These are phyloP conservation scores for Diaporthe longicolla DNA, from an alignment of 2,329 filamentous ascomycete species.

Conservation along the genomic window DNA sequence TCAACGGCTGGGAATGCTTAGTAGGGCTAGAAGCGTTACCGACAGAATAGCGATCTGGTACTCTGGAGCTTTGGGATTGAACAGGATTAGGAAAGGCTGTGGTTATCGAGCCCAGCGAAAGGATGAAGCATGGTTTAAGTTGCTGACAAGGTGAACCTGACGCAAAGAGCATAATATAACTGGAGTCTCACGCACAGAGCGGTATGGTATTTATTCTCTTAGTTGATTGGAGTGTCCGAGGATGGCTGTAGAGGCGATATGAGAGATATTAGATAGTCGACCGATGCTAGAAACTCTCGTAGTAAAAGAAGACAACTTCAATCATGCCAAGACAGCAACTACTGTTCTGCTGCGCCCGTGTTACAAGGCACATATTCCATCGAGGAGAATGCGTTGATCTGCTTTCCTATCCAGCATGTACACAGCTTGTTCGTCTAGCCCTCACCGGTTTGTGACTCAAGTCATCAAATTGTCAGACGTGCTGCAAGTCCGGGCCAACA, in stretches of 20 bases:
- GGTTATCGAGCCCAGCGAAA: background rate
- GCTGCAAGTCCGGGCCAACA: conserved; percentile 9
- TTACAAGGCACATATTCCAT: background rate
- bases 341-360: background rate
- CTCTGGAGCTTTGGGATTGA: conserved; percentile 21
- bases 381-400: background rate
- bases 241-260: conserved; percentile 23
- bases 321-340: background rate
- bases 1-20: conserved; percentile 42
- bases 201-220: conserved; percentile 30
- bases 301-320: conserved; percentile 17
- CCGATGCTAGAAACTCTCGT: conserved; percentile 25
- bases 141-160: conserved; percentile 3
- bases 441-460: background rate
- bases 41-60: background rate
- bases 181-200: conserved; percentile 35
- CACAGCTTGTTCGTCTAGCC: background rate
- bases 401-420: background rate
- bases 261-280: conserved; percentile 34
- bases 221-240: conserved; percentile 26
- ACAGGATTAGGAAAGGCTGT: conserved; percentile 17
- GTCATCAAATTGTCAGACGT: background rate
- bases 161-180: conserved; percentile 33
- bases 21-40: background rate
- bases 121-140: background rate